Evolutionary conservation across 192 early-diverging fungal species (phyloP).

Genomic region (Entrophospora sp.): DNA sequence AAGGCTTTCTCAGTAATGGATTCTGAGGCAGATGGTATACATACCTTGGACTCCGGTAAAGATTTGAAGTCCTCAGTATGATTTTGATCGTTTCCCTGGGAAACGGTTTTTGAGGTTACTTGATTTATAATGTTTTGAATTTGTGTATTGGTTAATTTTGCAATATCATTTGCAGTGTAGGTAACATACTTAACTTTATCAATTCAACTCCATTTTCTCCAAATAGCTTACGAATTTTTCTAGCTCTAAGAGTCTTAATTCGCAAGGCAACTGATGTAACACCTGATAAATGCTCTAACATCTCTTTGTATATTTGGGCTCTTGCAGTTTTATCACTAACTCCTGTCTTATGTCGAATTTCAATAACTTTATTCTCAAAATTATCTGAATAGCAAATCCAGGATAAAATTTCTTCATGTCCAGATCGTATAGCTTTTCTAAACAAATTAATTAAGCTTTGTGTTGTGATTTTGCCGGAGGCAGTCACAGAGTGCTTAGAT

Average conservation of each 20-base stretch:
- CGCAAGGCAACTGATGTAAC: no score
- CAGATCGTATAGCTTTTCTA: conserved; percentile 1
- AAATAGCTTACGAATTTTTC: neutral
- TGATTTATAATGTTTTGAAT: conserved; percentile 16
- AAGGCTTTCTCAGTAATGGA: no score
- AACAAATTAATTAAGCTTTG: neutral
- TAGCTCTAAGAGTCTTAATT: no score
- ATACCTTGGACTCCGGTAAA: neutral
- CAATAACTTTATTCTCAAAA: no score
- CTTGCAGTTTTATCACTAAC: no score
- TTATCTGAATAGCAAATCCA: neutral
- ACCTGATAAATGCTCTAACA: no score
- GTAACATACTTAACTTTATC: neutral
- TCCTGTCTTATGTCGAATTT: no score
- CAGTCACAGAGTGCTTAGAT: no score
- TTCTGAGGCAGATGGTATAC: no score
- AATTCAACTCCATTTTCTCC: neutral
- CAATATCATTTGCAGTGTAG: neutral
- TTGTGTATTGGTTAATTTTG: no score
- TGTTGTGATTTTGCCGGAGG: neutral
- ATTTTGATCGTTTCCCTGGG: neutral
- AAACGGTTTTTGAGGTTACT: neutral
- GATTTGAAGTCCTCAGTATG: neutral
- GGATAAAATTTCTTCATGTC: neutral
- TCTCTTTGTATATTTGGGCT: neutral